phyloP scores from a whole-genome alignment of 192 early-diverging fungal species.

The Coemansia umbellata region DNA sequence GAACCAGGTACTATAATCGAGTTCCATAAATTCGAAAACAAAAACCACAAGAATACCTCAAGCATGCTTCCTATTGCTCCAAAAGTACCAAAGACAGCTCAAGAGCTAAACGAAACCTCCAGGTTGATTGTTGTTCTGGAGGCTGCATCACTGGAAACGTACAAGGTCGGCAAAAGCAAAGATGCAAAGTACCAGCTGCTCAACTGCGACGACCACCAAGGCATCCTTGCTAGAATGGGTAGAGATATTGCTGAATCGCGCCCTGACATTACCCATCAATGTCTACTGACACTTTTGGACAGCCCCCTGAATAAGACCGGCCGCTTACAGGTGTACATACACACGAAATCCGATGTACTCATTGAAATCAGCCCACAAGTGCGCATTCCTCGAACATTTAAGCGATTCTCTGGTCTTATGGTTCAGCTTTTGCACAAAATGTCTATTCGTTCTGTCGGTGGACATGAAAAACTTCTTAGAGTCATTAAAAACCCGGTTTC shows the following conservation, averaged over 20 bases:
- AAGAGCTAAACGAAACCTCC: constrained; percentile 70
- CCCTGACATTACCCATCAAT: constrained; percentile 98
- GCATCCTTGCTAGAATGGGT: constrained; percentile 80
- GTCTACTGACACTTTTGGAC: constrained; percentile 92
- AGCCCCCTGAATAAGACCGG: constrained; percentile 99
- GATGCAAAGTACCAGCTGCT: constrained; percentile 81
- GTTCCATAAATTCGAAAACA: constrained; percentile 40
- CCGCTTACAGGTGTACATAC: constrained; percentile 95
- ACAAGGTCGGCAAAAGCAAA: constrained; percentile 78
- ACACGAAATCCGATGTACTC: constrained; percentile 89
- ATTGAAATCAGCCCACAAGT: constrained; percentile 98
- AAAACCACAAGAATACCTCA: constrained; percentile 49
- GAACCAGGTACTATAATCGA: constrained; percentile 6
- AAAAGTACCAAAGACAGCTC: constrained; percentile 72
- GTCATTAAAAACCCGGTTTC: constrained; percentile 98
- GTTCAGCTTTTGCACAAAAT: constrained; percentile 98
- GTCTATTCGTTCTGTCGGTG: constrained; percentile 87
- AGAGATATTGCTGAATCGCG: constrained; percentile 73
- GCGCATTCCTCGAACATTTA: constrained; percentile 99
- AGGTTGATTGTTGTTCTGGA: constrained; percentile 94
- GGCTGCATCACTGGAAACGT: constrained; percentile 84
- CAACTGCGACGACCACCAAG: constrained; percentile 95
- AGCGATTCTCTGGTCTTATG: constrained; percentile 98
- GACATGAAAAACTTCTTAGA: constrained; percentile 88
- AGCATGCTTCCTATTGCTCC: constrained; percentile 59